Evolutionary conservation across 192 early-diverging fungal species (phyloP).

Genomic region (Chytriomyces hyalinus): DNA sequence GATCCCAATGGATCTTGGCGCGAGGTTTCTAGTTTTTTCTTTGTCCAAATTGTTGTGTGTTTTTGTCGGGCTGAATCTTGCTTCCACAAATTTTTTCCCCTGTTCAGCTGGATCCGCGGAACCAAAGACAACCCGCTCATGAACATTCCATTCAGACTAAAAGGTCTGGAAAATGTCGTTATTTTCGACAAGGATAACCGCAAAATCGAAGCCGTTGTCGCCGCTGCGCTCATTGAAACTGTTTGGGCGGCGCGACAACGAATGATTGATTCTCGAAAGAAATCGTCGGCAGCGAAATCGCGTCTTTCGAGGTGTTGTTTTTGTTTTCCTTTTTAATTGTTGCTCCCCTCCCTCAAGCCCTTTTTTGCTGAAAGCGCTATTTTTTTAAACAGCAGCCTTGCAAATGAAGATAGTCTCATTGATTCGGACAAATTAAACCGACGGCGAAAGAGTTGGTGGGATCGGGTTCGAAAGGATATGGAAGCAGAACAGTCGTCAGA

Average conservation of each 20-base stretch:
- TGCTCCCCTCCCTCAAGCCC: not conserved
- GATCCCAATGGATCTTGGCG: constrained; percentile 17
- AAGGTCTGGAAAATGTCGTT: constrained; percentile 10
- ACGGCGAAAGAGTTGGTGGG: constrained; percentile 19
- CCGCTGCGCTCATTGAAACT: not conserved
- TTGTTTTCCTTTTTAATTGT: not conserved
- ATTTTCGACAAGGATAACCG: constrained; percentile 6
- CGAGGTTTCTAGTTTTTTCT: not conserved
- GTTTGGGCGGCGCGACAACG: constrained; percentile 24
- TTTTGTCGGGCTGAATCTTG: too few species aligned
- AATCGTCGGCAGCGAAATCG: not conserved
- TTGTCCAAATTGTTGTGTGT: not conserved
- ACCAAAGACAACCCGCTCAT: constrained; percentile 17
- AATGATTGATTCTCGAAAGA: not conserved
- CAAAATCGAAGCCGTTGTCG: not conserved
- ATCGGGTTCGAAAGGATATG: not conserved
- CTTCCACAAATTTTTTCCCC: not conserved
- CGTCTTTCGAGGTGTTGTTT: too few species aligned
- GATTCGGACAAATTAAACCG: too few species aligned
- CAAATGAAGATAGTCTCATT: too few species aligned
- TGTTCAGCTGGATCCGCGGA: constrained; percentile 21
- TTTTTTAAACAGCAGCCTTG: too few species aligned
- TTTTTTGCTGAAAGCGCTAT: not conserved
- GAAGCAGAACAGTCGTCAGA: too few species aligned
- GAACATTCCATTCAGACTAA: not conserved